Base-by-base conservation (phyloP, 768 basidiomycete species). In the Leucosporidium creatinivorum region DNA sequence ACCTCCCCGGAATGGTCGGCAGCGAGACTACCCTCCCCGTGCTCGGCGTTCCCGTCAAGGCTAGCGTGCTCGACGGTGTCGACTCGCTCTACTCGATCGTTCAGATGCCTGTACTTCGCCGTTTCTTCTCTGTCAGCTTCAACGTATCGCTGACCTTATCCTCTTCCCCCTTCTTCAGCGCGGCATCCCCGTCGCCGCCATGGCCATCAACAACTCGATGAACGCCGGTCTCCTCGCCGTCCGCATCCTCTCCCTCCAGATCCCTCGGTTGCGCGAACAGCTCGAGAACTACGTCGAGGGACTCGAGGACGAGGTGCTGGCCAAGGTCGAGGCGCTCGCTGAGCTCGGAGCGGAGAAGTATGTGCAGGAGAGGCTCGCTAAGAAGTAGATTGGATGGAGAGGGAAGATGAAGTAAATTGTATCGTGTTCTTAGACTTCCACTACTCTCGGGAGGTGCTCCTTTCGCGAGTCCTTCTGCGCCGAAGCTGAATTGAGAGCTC, bases 1-100 rank as follows among this genome's bases (percentile, higher is more conserved):
- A 99, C 80, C 80, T 99, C 2, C 96, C 96, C 0, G 96, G 96
- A 0, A 99, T 99, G 96, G 91, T 97, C 1, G 96, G 94, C 7
- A 87, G 90, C 25, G 86, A 96, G 87, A 94, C 93, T 0, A 82
- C 86, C 3, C 77, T 98, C 61, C 94, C 96, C 0, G 91, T 99
- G 0, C 85, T 99, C 39, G 94, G 96, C 18, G 96, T 99, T 0
- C 96, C 96, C 3, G 96, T 99, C 64, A 96, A 93, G 77, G 93
- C 91, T 17, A 92, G 91, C 77, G 83, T 86, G 0, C 82, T 98
- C 18, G 93, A 96, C 77, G 96, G 96, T 0, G 91, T 99, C 1
- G 96, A 98, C 79, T 92, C 91, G n/a, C 79, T 99, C 74, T 86
- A 96, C 76, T 93, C 89, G 77, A 98, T 99, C 72, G 93, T 99